Base-by-base conservation (phyloP, 192 early-diverging fungal species). In the Linnemannia hyalina region DNA sequence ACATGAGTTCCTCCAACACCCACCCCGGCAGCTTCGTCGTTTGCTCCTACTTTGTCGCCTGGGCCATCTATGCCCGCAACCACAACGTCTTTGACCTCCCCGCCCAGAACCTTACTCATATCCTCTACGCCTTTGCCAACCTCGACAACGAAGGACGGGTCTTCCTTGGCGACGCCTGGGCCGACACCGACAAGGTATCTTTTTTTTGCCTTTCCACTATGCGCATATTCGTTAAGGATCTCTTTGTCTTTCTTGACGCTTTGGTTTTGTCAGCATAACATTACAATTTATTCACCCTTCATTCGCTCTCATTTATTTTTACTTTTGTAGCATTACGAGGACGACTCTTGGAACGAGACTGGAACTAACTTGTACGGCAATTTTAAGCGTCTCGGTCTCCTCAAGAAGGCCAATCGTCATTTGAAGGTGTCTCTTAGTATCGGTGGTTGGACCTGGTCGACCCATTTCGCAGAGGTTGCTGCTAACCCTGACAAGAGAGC, bases 81-180 rank as follows among this genome's bases (percentile, higher is more conserved):
- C 94, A 92, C 80, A 89, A 89, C 74, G 94, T 94, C 10, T 75
- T 89, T 49, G 91, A 95, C 72, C 78, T 97, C 13, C 93, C 95
- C 75, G 85, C 88, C 35, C 68, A 77, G 10, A 92, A 93, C 63
- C 84, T 97, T 47, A 93, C 96, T n/a, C 95, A 97, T 75, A 75
- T 97, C 68, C 92, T 95, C 77, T 97, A 97, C 78, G 95, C 92
- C 22, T 97, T 97, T 89, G 95, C 94, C 54, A 94, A 95, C 73
- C 89, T 95, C 18, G 78, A 91, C 68, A 85, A 87, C 0, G 89
- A 94, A 70, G 94, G 95, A 52, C 87, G 89, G 32, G 91, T 97
- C 38, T 91, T 93, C 54, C 84, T 95, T 38, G 92, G 92, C 36
- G 96, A 97, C 84, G 75, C 89, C 26, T 96, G 94, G 95, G 94